Conservation (phyloP, 2,329 filamentous ascomycete genomes). For the Bipolaris zeicola region DNA sequence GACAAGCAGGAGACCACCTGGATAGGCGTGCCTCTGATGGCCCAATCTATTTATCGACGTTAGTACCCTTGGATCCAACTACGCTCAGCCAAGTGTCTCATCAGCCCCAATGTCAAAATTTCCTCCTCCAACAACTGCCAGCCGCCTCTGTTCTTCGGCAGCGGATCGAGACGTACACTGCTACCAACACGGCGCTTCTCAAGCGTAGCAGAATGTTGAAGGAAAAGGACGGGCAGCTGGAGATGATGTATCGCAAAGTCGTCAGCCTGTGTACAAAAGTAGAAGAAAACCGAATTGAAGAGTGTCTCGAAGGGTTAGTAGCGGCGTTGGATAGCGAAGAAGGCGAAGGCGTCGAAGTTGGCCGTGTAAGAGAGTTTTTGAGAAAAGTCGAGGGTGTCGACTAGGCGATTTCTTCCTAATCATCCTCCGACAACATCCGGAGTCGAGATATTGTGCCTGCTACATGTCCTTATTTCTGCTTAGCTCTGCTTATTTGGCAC, state of each 20-base stretch:
- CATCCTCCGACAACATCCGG: not conserved
- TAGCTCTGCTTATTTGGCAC: not conserved
- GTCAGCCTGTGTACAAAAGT: slow-evolving; percentile 86
- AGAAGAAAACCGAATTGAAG: slow-evolving; percentile 78
- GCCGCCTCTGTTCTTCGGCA: slow-evolving; percentile 60
- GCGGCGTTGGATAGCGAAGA: slow-evolving; percentile 87
- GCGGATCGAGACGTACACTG: slow-evolving; percentile 71
- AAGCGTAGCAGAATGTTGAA: slow-evolving; percentile 73
- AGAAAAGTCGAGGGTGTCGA: slow-evolving; percentile 73
- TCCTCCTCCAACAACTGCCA: slow-evolving; percentile 25
- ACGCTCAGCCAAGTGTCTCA: slow-evolving; percentile 38
- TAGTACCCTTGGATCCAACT: slow-evolving; percentile 29
- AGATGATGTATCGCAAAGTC: slow-evolving; percentile 85
- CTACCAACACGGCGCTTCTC: slow-evolving; percentile 69
- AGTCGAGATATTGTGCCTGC: not conserved
- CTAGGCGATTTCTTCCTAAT: not conserved
- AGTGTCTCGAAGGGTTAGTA: slow-evolving; percentile 76
- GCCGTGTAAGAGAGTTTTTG: slow-evolving; percentile 77
- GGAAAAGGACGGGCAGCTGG: slow-evolving; percentile 80
- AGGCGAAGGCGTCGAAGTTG: slow-evolving; percentile 72
- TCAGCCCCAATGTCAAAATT: slow-evolving; percentile 19
- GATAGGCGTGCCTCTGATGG: slow-evolving; percentile 39
- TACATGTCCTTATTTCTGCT: not conserved
- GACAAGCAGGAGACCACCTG: slow-evolving; percentile 38
- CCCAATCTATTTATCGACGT: slow-evolving; percentile 35